Conservation (phyloP, 2,329 filamentous ascomycete genomes). For the Periconia macrospinosa region DNA sequence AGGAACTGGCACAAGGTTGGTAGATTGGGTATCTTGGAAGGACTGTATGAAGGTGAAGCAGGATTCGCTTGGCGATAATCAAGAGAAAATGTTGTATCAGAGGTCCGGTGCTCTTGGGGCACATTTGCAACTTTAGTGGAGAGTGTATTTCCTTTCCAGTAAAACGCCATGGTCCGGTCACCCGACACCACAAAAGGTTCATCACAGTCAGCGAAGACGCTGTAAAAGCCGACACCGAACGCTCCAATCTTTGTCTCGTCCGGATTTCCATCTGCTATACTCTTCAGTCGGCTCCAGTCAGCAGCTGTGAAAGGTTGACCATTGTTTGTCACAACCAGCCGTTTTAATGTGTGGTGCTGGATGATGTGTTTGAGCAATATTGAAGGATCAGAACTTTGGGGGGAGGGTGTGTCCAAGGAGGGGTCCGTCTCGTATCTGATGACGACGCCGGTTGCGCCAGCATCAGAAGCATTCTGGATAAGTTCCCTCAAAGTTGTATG, state of each 20-base stretch:
- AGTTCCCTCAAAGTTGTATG: constrained; percentile 87
- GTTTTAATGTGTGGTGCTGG: constrained; percentile 80
- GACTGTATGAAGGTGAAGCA: constrained; percentile 40
- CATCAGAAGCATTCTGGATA: constrained; percentile 98
- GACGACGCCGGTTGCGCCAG: constrained; percentile 83
- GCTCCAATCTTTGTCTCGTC: constrained; percentile 99
- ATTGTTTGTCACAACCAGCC: constrained; percentile 91
- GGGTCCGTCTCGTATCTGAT: constrained; percentile 92
- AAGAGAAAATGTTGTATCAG: constrained; percentile 87
- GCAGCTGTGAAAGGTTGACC: constrained; percentile 84
- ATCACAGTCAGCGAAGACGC: constrained; percentile 96
- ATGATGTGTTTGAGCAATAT: constrained; percentile 80
- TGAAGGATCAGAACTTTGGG: constrained; percentile 67
- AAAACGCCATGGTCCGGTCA: constrained; percentile 93
- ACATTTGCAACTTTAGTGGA: constrained; percentile 86
- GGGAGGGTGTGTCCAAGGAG: constrained; percentile 73
- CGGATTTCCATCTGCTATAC: constrained; percentile 98
- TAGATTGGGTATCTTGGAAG: constrained; percentile 80
- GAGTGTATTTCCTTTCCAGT: constrained; percentile 98
- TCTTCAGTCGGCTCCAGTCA: constrained; percentile 91
- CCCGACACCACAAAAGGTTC: constrained; percentile 96
- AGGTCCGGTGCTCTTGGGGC: constrained; percentile 65
- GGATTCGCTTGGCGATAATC: constrained; percentile 84
- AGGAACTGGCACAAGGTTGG: constrained; percentile 89
- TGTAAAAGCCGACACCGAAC: constrained; percentile 98